A percentile compares a stretch with the other conserved stretches of the same genome.
Conservation (phyloP, 2,329 filamentous ascomycete genomes). For the Cephalotrichum gorgonifer region DNA sequence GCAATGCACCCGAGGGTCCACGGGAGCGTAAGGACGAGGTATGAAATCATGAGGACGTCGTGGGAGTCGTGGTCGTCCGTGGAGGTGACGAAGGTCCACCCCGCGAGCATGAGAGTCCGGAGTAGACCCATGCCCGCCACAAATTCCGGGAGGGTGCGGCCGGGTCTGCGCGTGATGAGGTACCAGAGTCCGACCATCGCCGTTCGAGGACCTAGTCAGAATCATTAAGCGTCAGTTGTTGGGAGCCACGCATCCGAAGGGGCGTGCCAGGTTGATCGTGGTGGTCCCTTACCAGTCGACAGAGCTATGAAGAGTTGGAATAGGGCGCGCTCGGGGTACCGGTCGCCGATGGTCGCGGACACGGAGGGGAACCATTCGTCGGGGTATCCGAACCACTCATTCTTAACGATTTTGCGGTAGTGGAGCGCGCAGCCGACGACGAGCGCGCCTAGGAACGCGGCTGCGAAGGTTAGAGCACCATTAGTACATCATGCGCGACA, state of each 20-base stretch:
- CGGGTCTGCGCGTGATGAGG: constrained; percentile 68
- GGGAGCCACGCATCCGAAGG: not conserved
- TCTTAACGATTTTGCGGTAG: constrained; percentile 95
- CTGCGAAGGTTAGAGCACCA: constrained; percentile 33
- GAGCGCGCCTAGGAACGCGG: constrained; percentile 79
- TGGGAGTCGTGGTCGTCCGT: constrained; percentile 99
- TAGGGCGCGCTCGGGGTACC: constrained; percentile 91
- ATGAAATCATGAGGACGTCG: constrained; percentile 98
- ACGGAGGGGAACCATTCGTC: constrained; percentile 96
- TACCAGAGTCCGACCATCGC: constrained; percentile 88
- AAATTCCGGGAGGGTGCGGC: constrained; percentile 68
- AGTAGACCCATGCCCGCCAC: constrained; percentile 72
- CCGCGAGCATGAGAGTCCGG: constrained; percentile 86
- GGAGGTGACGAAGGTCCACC: constrained; percentile 97
- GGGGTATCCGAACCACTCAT: constrained; percentile 90
- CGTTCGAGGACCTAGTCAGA: constrained; percentile 70
- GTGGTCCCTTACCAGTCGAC: constrained; percentile 60
- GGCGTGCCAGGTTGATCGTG: not conserved
- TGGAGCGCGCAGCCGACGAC: constrained; percentile 73
- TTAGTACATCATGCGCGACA: not conserved
- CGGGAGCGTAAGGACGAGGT: constrained; percentile 84
- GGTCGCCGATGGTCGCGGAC: constrained; percentile 92
- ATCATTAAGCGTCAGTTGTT: not conserved
- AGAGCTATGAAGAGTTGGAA: constrained; percentile 97
- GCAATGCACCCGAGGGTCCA: constrained; percentile 90